Evolutionary conservation across 129 eudicot genomes (phyloP), one percentile per base, ranked within the genome.

Genomic region (Lonicera japonica): DNA sequence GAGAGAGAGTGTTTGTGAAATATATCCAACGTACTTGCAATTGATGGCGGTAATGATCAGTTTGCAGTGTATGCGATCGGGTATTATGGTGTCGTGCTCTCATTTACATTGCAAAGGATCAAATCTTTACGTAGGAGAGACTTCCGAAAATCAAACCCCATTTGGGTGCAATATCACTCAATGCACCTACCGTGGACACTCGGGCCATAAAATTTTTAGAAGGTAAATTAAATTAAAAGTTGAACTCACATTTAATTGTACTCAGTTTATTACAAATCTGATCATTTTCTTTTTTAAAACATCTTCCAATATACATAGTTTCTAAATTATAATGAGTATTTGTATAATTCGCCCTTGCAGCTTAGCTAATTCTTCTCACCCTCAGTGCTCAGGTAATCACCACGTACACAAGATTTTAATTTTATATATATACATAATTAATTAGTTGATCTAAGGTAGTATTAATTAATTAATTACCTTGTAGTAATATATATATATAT

Each of bases 301-400:
- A n/a, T n/a, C n/a, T 5, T 20, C 25, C 12, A 5, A 55, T 18
- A 55, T 55, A 4, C 11, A 5, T 55, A 55, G 13, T 12, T 21
- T 21, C 17, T 29, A 29, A 29, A 29, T 29, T 29, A 56, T 56
- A 22, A 5, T 11, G 8, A 21, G 4, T 2, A 22, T 22, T 25
- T 15, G n/a, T 11, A 20, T 56, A 29, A 29, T 56, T 15, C 24
- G 17, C 22, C 39, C 24, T 23, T 56, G 40, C 61, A 56, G 61
- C 24, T 25, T 56, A 56, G 61, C 5, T 11, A 56, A 23, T 3
- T 56, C 5, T 56, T 23, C 40, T 22, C 39, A 56, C n/a, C 9
- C 22, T 9, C 39, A 56, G 8, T 56, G 61, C 61, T 56, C 61
- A 56, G 61, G 61, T 56, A 56, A 56, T 24, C 23, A 53, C 24